Conservation (phyloP, 495 filamentous ascomycete species). For the Paragyromitra xinjiangensis region DNA sequence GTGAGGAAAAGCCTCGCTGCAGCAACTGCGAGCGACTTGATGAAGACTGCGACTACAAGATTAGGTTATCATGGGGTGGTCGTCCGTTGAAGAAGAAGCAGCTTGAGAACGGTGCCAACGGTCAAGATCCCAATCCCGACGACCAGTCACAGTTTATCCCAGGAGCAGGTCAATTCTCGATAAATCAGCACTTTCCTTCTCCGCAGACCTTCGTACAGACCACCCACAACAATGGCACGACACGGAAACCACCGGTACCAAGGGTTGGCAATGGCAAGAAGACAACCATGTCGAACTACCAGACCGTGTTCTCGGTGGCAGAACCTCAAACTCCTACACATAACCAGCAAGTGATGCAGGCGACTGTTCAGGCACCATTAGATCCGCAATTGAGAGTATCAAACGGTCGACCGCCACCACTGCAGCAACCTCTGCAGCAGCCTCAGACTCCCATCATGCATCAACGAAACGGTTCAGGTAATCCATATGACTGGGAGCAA, state of each 20-base stretch:
- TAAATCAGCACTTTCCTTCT: conserved; percentile 60
- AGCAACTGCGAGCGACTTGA: conserved; percentile 78
- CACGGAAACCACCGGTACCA: conserved; percentile 55
- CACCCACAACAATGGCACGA: conserved; percentile 60
- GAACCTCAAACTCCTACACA: conserved; percentile 52
- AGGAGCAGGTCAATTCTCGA: conserved; percentile 61
- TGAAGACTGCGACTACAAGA: conserved; percentile 85
- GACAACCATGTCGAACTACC: conserved; percentile 56
- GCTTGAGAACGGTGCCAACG: conserved; percentile 54
- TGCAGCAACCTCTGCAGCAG: conserved; percentile 46
- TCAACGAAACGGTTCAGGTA: conserved; percentile 33
- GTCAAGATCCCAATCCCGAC: conserved; percentile 58
- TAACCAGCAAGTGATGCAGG: conserved; percentile 37
- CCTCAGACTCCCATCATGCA: conserved; percentile 50
- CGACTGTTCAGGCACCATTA: conserved; percentile 37
- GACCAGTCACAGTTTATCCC: conserved; percentile 61
- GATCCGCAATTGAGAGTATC: conserved; percentile 47
- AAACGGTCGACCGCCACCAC: conserved; percentile 43
- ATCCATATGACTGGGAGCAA: conserved; percentile 51
- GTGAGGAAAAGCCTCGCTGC: conserved; percentile 81
- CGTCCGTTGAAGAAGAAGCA: conserved; percentile 66
- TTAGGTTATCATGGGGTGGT: conserved; percentile 85
- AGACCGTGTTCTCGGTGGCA: conserved; percentile 57
- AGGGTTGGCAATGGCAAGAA: conserved; percentile 54
- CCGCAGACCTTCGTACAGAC: conserved; percentile 61